Evolutionary conservation across 345 rosid genomes (phyloP), one percentile per base, ranked within the genome.

Genomic region (Acer negundo): DNA sequence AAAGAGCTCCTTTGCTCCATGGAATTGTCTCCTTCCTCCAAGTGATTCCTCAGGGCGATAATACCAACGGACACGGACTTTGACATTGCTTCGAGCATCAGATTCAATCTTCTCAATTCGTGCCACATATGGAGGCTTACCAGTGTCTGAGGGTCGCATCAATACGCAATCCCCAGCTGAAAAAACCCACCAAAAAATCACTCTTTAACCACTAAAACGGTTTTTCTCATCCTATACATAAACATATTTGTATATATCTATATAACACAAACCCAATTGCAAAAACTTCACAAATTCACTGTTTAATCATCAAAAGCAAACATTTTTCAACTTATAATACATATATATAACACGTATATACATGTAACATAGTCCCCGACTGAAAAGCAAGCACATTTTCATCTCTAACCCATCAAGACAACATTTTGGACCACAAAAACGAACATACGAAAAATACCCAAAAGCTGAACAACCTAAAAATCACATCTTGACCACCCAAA

Each of bases 1-100:
- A 83, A 94, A 91, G 1, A 94, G 90, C 88, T 94, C 98, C 80
- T 93, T 94, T 0, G 88, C 94, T 56, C 98, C 98, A 80, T 93
- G 97, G 79, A 95, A 95, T 86, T 88, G 93, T 68, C 95, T 87
- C 83, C 98, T 78, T 12, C 98, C 98, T 22, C 97, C 95, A 10
- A 85, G 80, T 0, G 97, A 89, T 76, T 94, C 97, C 84, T 94
- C 95, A 1, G 98, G 98, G 62, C 97, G 86, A 62, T 95, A 93
- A 61, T 91, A 95, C 98, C 98, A 95, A 78, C 91, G 84, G 15
- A 85, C 94, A 80, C 81, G 85, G 51, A 95, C 98, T 81, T 90
- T 90, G 61, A 91, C 88, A 53, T 91, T 88, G 84, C 81, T 86
- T 76, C 95, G 84, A 38, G 73, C 80, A 77, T 93, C 95, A 0